Base-by-base conservation (phyloP, 2,329 filamentous ascomycete species). In the Hymenoscyphus infarciens region DNA sequence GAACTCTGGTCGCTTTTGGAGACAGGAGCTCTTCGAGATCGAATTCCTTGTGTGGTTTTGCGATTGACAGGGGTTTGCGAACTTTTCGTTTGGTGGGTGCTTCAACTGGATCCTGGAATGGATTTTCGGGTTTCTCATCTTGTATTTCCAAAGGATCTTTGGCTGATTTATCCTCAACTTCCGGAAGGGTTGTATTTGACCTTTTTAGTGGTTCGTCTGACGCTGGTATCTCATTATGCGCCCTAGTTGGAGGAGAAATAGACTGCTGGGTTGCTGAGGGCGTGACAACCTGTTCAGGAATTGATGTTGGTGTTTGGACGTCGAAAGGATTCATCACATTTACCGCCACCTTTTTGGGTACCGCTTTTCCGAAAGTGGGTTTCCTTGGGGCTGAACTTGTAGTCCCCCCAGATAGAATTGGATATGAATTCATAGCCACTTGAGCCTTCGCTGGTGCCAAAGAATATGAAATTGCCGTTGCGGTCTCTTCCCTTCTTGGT, bases 11-110 rank as follows among this genome's bases (percentile, higher is more conserved):
- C 35, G 10, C 1, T 49, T 64, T 55, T 27, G 25, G 57, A 35
- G 61, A 53, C 16, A 62, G 57, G 10, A 61, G 33, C 35, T 39
- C 13, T 53, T 61, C 55, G n/a, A 63, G 49, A n/a, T 52, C n/a
- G 22, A 49, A 25, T 33, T 57, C 45, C 27, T 35, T n/a, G n/a
- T 19, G 39, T 62, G 27, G 19, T 61, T 57, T 25, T 49, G 16
- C 19, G 19, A 15, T 10, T 25, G 19, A 22, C 10, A 10, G 42
- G n/a, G n/a, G 13, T 22, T 19, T 22, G n/a, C 10, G n/a, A 49
- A 11, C 19, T 22, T 19, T 45, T 13, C 10, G 13, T 42, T 45
- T 45, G 3, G 56, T 1, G 7, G 56, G 19, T 42, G 38, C 5
- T 58, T n/a, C 4, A 15, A 33, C 19, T 56, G n/a, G 58, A 29